phyloP scores from a whole-genome alignment of 169 alveolate genomes.

The Plasmodium knowlesi region DNA sequence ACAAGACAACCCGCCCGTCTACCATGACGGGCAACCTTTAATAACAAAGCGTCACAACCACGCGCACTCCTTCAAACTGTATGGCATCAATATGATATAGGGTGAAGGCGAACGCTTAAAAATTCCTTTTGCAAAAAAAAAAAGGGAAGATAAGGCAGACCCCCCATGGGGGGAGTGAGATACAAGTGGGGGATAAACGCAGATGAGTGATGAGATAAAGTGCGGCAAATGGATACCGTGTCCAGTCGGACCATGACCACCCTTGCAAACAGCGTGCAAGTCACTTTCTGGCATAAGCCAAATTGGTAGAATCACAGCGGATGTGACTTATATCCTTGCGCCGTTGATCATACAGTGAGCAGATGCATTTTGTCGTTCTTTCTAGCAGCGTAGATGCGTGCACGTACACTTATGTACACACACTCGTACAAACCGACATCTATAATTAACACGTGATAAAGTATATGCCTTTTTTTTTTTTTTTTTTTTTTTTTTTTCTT shows the following conservation, averaged over 20 bases:
- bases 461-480: not conserved
- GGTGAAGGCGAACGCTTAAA: not conserved
- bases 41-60: not conserved
- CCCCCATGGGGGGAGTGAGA: not conserved
- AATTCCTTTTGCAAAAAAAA: not conserved
- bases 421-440: not conserved
- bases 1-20: not conserved
- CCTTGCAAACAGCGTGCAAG: not conserved
- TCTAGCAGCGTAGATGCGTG: not conserved
- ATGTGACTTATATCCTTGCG: not conserved
- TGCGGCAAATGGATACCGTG: not conserved
- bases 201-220: not conserved
- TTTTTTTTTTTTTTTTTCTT: not conserved
- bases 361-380: not conserved
- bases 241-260: not conserved
- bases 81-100: not conserved
- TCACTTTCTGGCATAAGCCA: not conserved
- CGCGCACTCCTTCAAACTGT: not conserved
- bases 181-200: not conserved
- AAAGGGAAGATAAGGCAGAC: not conserved
- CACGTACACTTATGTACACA: not conserved
- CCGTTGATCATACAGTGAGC: not conserved
- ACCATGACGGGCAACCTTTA: not conserved
- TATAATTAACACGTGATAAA: not conserved
- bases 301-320: not conserved